These are phyloP conservation scores for Venustampulla echinocandica DNA, from an alignment of 495 filamentous ascomycete species.

Conservation along the genomic window DNA sequence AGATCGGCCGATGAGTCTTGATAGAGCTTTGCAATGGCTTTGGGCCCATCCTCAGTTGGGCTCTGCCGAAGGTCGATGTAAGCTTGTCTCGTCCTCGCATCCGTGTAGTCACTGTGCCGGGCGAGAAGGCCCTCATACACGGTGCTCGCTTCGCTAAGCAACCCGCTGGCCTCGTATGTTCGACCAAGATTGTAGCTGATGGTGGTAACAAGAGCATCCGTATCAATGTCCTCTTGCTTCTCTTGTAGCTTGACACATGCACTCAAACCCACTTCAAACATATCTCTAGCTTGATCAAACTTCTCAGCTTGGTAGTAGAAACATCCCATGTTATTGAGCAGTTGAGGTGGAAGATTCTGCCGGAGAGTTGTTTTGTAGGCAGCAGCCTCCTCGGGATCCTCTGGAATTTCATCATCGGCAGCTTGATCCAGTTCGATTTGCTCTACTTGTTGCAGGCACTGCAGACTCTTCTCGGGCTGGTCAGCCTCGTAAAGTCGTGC, in stretches of 20 bases:
- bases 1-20: constrained; percentile 71
- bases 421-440: constrained; percentile 72
- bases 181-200: constrained; percentile 95
- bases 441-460: constrained; percentile 84
- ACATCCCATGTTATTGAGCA: constrained; percentile 94
- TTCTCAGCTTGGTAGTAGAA: constrained; percentile 86
- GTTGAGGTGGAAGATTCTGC: constrained; percentile 72
- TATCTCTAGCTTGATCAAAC: constrained; percentile 65
- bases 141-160: constrained; percentile 72
- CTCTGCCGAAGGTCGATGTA: constrained; percentile 83
- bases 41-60: constrained; percentile 77
- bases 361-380: constrained; percentile 51
- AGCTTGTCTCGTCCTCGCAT: constrained; percentile 76
- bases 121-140: constrained; percentile 78
- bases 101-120: constrained; percentile 82
- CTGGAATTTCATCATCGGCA: constrained; percentile 55
- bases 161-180: constrained; percentile 80
- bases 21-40: constrained; percentile 71
- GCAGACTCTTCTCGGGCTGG: constrained; percentile 78
- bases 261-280: constrained; percentile 81
- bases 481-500: constrained; percentile 82
- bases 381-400: constrained; percentile 54
- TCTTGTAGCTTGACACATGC: constrained; percentile 72
- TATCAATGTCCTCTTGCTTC: constrained; percentile 60
- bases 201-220: constrained; percentile 82